Evolutionary conservation across 805 yeast species (phyloP).

Genomic region (Pichia manshurica): DNA sequence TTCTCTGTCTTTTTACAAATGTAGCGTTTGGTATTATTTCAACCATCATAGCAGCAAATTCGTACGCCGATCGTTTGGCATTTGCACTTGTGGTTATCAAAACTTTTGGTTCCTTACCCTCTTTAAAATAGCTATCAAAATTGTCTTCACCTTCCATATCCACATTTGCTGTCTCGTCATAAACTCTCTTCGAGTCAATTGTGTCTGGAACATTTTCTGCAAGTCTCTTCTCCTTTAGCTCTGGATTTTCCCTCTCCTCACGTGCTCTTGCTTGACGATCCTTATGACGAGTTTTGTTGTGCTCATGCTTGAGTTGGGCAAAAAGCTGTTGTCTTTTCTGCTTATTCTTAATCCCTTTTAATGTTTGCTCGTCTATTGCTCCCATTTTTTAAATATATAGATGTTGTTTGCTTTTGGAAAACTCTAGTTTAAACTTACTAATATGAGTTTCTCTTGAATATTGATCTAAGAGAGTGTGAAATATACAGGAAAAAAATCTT

Average conservation of each 20-base stretch:
- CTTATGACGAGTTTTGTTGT: slow-evolving; percentile 71
- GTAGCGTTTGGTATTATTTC: slow-evolving; percentile 82
- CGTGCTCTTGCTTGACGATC: slow-evolving; percentile 78
- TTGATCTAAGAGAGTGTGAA: neutral
- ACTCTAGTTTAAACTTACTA: neutral
- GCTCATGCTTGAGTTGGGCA: slow-evolving; percentile 67
- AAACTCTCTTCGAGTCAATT: slow-evolving; percentile 76
- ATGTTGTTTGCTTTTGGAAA: too few relatives aligned
- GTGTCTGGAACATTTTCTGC: slow-evolving; percentile 75
- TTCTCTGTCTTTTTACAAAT: slow-evolving; percentile 81
- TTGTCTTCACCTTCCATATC: slow-evolving; percentile 61
- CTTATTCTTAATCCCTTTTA: slow-evolving; percentile 60
- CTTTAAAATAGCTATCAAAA: slow-evolving; percentile 51
- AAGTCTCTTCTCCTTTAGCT: slow-evolving; percentile 71
- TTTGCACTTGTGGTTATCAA: slow-evolving; percentile 82
- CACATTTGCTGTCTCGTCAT: slow-evolving; percentile 69
- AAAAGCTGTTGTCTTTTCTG: slow-evolving; percentile 72
- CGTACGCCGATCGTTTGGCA: slow-evolving; percentile 83
- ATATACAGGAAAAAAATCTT: neutral
- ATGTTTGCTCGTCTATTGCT: slow-evolving; percentile 34
- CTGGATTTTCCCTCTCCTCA: slow-evolving; percentile 80
- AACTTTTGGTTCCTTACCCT: slow-evolving; percentile 67
- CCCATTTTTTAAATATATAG: slow-evolving; percentile 17
- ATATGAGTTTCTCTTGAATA: neutral
- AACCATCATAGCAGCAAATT: slow-evolving; percentile 79